phyloP scores from a whole-genome alignment of 345 rosid genomes.

The Zanthoxylum bungeanum region DNA sequence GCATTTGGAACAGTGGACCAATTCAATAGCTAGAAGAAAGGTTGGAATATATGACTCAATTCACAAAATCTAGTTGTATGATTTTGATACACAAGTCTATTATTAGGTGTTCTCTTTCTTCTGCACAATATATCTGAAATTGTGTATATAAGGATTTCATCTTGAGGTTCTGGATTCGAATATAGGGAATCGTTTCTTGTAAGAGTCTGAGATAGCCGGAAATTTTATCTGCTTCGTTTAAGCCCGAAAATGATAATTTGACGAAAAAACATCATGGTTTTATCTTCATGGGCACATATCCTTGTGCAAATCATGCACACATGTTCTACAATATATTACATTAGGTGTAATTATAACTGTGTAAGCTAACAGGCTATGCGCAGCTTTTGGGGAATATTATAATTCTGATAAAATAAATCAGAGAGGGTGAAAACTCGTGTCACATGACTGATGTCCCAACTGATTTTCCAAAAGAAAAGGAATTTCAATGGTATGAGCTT shows the following conservation, averaged over 20 bases:
- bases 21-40: slow-evolving; percentile 34
- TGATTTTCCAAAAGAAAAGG: not conserved
- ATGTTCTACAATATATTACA: not conserved
- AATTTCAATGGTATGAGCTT: not conserved
- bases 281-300: not conserved
- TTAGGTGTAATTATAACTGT: not conserved
- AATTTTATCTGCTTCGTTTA: too few relatives aligned
- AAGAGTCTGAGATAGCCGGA: too few relatives aligned
- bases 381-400: not conserved
- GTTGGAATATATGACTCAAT: slow-evolving; percentile 20
- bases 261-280: slow-evolving; percentile 4
- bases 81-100: slow-evolving; percentile 9
- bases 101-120: not conserved
- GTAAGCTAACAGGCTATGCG: not conserved
- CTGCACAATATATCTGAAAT: slow-evolving; percentile 1
- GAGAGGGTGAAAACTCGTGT: not conserved
- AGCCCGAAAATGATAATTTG: too few relatives aligned
- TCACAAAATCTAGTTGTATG: slow-evolving; percentile 11
- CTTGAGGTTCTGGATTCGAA: too few relatives aligned
- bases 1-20: slow-evolving; percentile 30
- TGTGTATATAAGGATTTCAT: too few relatives aligned
- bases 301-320: not conserved
- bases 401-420: not conserved
- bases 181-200: too few relatives aligned
- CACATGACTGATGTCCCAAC: not conserved